These are phyloP conservation scores for Lathyrus oleraceus DNA, from an alignment of 306 rosid genomes.

Conservation along the genomic window DNA sequence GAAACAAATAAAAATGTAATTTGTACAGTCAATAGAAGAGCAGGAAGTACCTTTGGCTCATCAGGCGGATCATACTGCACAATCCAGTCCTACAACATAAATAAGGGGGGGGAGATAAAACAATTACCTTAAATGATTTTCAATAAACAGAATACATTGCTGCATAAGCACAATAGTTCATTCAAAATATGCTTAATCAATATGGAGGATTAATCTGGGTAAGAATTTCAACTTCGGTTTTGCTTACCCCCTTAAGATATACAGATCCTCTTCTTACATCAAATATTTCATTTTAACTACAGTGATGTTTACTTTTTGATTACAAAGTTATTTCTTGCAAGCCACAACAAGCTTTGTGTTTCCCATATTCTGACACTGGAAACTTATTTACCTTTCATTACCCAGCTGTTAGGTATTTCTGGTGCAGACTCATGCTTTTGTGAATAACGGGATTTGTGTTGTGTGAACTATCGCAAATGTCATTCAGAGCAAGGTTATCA, in stretches of 20 bases:
- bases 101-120: constrained; percentile 2
- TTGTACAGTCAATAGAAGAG: constrained; percentile 5
- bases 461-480: not conserved
- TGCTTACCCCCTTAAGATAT: not conserved
- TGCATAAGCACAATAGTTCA: not conserved
- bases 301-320: not conserved
- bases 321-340: not conserved
- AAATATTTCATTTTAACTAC: not conserved
- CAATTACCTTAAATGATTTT: constrained; percentile 8
- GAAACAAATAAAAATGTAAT: not conserved
- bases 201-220: not conserved
- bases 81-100: constrained; percentile 84
- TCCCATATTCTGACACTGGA: not conserved
- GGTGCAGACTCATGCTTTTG: not conserved
- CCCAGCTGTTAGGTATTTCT: constrained; percentile 6
- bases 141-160: constrained; percentile 15
- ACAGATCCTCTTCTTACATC: not conserved
- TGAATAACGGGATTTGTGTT: not conserved
- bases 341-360: not conserved
- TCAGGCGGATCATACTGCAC: constrained; percentile 98
- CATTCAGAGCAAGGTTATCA: not conserved
- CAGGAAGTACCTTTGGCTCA: constrained; percentile 77
- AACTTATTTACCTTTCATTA: not conserved
- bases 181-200: not conserved
- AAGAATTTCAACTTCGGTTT: not conserved